A percentile compares a stretch with the other conserved stretches of the same genome.
Conservation (phyloP, 1,139 yeast genomes). For the Scheffersomyces lignicola region DNA sequence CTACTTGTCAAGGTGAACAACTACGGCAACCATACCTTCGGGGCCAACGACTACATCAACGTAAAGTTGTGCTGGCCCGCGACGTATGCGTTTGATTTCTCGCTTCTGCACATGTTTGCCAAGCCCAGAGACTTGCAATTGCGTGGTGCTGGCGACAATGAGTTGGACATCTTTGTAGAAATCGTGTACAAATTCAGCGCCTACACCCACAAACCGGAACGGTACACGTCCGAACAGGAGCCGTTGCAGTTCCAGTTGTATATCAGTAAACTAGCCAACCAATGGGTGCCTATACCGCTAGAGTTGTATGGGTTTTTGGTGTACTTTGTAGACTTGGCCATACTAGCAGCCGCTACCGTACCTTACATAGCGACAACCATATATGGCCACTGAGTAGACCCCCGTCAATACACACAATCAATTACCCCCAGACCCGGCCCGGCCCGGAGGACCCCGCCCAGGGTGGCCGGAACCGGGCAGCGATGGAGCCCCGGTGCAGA, state of each 20-base stretch:
- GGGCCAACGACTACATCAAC: conserved; percentile 31
- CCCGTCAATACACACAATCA: too few relatives aligned
- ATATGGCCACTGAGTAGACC: too few relatives aligned
- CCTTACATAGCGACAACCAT: too few relatives aligned
- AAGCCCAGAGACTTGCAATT: conserved; percentile 14
- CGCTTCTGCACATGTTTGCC: conserved; percentile 23
- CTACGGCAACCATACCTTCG: conserved; percentile 26
- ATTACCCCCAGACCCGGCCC: too few relatives aligned
- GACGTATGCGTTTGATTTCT: conserved; percentile 33
- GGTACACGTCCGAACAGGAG: conserved; percentile 15
- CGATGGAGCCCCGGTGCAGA: too few relatives aligned
- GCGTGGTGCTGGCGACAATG: conserved; percentile 7
- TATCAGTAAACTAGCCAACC: conserved; percentile 32
- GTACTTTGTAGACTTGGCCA: conserved; percentile 29
- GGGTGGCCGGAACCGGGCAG: too few relatives aligned
- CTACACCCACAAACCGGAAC: conserved; percentile 18
- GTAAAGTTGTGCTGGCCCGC: conserved; percentile 51
- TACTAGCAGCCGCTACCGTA: conserved; percentile 19
- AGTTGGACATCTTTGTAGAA: conserved; percentile 32
- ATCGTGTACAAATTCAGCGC: conserved; percentile 28
- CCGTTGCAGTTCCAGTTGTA: conserved; percentile 26
- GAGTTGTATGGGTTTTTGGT: conserved; percentile 36
- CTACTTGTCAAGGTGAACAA: conserved; percentile 37
- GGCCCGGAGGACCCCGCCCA: too few relatives aligned
- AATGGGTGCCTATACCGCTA: conserved; percentile 38